Evolutionary conservation across 31 red algal species (phyloP).

Genomic region (Odonthalia washingtoniensis): DNA sequence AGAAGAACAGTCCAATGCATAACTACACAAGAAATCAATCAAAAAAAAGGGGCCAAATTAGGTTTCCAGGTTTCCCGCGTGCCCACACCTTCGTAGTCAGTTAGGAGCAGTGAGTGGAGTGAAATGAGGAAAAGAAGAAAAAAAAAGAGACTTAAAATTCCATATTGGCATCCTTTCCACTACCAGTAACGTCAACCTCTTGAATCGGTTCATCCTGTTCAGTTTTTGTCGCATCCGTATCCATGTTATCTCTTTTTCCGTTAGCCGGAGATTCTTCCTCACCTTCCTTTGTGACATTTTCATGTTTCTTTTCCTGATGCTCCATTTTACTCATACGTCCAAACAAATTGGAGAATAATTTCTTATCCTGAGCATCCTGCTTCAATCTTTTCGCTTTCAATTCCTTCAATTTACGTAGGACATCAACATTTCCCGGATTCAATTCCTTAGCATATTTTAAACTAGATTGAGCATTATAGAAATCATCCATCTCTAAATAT

Average conservation of each 20-base stretch:
- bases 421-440: conserved; percentile 70
- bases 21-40: no score
- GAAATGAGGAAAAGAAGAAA: no score
- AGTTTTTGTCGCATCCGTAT: conserved; percentile 15
- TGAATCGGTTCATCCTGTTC: background rate
- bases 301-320: conserved; percentile 47
- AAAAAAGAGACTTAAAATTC: no score
- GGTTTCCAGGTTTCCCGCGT: no score
- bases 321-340: conserved; percentile 74
- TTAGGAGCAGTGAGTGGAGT: no score
- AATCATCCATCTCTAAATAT: conserved; percentile 72
- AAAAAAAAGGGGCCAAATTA: no score
- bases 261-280: no score
- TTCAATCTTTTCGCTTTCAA: conserved; percentile 59
- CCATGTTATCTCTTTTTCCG: background rate
- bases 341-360: conserved; percentile 79
- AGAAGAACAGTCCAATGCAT: no score
- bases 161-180: no score
- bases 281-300: background rate
- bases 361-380: conserved; percentile 80
- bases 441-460: conserved; percentile 76
- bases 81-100: no score
- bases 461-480: conserved; percentile 69
- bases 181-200: no score
- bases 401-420: conserved; percentile 75